These are phyloP conservation scores for Anthostomella pinea DNA, from an alignment of 2,329 filamentous ascomycete species.

Conservation along the genomic window DNA sequence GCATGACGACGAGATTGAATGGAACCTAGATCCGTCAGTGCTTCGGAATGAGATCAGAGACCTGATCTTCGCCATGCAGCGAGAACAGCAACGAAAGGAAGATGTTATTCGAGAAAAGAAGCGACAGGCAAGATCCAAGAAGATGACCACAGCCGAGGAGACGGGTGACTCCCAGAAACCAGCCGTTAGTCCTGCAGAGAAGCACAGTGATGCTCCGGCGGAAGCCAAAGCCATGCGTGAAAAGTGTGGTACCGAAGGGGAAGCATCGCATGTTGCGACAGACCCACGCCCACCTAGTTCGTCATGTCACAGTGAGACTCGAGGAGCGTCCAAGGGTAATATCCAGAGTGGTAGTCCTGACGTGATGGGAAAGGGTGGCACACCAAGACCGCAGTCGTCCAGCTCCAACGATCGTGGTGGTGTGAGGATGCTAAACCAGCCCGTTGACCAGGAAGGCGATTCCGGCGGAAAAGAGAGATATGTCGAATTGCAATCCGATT, in stretches of 20 bases:
- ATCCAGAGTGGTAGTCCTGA: neutral
- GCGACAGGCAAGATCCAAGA: constrained; percentile 19
- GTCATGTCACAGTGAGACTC: neutral
- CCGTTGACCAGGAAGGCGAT: no score
- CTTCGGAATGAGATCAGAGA: constrained; percentile 66
- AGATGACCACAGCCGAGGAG: constrained; percentile 6
- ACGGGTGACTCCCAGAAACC: neutral
- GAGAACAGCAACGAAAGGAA: constrained; percentile 49
- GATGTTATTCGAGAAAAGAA: constrained; percentile 38
- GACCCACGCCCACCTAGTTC: no score
- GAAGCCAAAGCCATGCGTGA: no score
- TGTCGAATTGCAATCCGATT: no score
- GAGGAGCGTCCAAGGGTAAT: neutral
- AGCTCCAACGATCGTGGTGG: neutral
- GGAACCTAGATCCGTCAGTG: constrained; percentile 54
- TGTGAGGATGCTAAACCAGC: no score
- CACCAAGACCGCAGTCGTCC: neutral
- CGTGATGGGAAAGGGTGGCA: neutral
- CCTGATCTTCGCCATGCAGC: constrained; percentile 61
- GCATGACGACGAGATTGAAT: constrained; percentile 46
- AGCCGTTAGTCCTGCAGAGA: neutral
- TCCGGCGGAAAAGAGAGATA: no score
- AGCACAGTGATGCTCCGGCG: neutral
- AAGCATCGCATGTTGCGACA: no score
- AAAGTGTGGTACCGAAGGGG: no score